Conservation (phyloP, 306 rosid genomes). For the Chamaecrista fasciculata region DNA sequence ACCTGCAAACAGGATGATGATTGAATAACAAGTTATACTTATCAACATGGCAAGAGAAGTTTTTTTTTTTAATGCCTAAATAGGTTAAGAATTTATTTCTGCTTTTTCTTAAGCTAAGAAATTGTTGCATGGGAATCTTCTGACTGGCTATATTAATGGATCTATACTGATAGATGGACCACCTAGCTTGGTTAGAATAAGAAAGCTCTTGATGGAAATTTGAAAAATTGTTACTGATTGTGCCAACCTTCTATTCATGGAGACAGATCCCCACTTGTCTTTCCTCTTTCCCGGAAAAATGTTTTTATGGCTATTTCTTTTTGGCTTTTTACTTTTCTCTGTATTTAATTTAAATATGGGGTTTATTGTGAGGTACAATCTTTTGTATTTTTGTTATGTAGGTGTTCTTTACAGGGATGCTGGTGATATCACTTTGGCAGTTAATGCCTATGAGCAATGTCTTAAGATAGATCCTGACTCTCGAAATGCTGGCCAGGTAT, state of each 20-base stretch:
- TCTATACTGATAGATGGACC: neutral
- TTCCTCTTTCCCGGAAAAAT: neutral
- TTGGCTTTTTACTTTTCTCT: neutral
- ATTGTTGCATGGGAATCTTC: neutral
- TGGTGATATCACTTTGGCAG: constrained; percentile 77
- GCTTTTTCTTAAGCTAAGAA: neutral
- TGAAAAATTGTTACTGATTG: neutral
- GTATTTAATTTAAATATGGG: neutral
- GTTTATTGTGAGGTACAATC: constrained; percentile 7
- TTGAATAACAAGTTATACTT: neutral
- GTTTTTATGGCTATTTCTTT: constrained; percentile 5
- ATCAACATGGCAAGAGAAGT: neutral
- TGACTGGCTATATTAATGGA: neutral
- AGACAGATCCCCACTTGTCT: neutral
- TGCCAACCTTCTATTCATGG: neutral
- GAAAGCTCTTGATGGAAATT: neutral
- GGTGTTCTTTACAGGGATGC: constrained; percentile 98
- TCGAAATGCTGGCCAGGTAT: constrained; percentile 99
- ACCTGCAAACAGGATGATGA: neutral
- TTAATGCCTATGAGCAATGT: constrained; percentile 93
- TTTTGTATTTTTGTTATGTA: constrained; percentile 39
- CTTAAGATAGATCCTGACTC: constrained; percentile 96
- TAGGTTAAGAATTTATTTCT: constrained; percentile 45
- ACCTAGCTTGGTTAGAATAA: neutral
- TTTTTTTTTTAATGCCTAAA: neutral